These are phyloP conservation scores for Solidago caesia DNA, from an alignment of 129 eudicot species.

Conservation along the genomic window DNA sequence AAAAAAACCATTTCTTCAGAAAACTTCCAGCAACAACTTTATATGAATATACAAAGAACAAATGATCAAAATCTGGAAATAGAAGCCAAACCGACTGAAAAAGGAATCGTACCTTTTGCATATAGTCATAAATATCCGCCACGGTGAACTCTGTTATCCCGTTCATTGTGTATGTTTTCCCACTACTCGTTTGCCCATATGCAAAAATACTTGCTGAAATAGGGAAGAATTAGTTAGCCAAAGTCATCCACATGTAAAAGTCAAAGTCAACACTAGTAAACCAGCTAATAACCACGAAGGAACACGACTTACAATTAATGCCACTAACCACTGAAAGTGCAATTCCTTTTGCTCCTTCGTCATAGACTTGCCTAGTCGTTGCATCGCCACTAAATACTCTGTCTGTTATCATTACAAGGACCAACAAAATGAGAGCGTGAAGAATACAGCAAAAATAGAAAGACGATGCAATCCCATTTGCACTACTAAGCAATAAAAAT, in stretches of 20 bases:
- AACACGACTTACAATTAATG: slow-evolving; percentile 71
- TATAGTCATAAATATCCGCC: slow-evolving; percentile 89
- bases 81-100: not conserved
- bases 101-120: slow-evolving; percentile 57
- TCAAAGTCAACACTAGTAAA: not conserved
- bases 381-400: slow-evolving; percentile 94
- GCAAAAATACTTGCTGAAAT: slow-evolving; percentile 91
- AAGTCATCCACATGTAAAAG: not conserved
- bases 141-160: slow-evolving; percentile 97
- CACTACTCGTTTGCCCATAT: slow-evolving; percentile 98
- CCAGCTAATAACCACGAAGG: not conserved
- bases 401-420: slow-evolving; percentile 46
- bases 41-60: not conserved
- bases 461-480: not conserved
- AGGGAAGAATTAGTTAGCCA: slow-evolving; percentile 1
- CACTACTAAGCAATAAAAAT: not conserved
- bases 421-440: slow-evolving; percentile 16
- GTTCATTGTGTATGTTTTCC: slow-evolving; percentile 95
- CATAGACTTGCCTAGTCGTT: slow-evolving; percentile 85
- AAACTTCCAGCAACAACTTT: not conserved
- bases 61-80: not conserved
- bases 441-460: not conserved
- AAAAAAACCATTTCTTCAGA: not conserved
- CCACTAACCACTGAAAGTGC: slow-evolving; percentile 98
- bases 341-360: slow-evolving; percentile 86